These are phyloP conservation scores for Entomortierella beljakovae DNA, from an alignment of 192 early-diverging fungal species.

Conservation along the genomic window DNA sequence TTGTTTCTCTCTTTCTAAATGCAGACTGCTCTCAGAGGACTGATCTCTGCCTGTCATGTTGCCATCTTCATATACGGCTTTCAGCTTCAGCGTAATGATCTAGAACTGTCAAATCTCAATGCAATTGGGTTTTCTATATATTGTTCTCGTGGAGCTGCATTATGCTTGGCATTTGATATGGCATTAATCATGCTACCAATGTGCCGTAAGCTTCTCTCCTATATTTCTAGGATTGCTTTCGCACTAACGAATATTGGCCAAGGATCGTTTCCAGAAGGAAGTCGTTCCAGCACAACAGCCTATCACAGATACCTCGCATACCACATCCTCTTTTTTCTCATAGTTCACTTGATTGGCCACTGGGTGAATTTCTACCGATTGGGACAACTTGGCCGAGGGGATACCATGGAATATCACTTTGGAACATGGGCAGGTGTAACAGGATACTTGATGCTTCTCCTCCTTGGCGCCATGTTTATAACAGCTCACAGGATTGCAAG, in stretches of 20 bases:
- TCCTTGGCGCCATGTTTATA: conserved; percentile 72
- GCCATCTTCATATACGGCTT: conserved; percentile 64
- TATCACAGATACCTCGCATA: conserved; percentile 61
- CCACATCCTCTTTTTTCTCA: conserved; percentile 67
- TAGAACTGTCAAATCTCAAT: conserved; percentile 61
- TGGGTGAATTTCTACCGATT: conserved; percentile 66
- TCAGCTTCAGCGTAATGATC: conserved; percentile 61
- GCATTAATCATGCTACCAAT: conserved; percentile 66
- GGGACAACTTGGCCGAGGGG: conserved; percentile 28
- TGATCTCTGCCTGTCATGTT: conserved; percentile 50
- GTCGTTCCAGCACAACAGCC: conserved; percentile 26
- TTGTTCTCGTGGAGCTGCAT: conserved; percentile 68
- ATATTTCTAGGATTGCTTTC: conserved; percentile 23
- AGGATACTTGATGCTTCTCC: conserved; percentile 73
- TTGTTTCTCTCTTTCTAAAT: conserved; percentile 10
- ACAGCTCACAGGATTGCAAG: conserved; percentile 70
- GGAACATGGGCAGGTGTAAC: conserved; percentile 67
- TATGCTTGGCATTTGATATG: conserved; percentile 65
- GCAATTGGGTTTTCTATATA: conserved; percentile 61
- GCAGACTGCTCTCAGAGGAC: conserved; percentile 10
- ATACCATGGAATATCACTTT: conserved; percentile 48
- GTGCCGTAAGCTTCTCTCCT: conserved; percentile 57
- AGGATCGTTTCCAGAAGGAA: conserved; percentile 41
- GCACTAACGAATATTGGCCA: conserved; percentile 27
- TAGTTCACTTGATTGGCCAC: conserved; percentile 71